Percentiles rank a stretch among this genome's conserved stretches.
phyloP scores from a whole-genome alignment of 495 filamentous ascomycete species.

The Aspergillus taichungensis region DNA sequence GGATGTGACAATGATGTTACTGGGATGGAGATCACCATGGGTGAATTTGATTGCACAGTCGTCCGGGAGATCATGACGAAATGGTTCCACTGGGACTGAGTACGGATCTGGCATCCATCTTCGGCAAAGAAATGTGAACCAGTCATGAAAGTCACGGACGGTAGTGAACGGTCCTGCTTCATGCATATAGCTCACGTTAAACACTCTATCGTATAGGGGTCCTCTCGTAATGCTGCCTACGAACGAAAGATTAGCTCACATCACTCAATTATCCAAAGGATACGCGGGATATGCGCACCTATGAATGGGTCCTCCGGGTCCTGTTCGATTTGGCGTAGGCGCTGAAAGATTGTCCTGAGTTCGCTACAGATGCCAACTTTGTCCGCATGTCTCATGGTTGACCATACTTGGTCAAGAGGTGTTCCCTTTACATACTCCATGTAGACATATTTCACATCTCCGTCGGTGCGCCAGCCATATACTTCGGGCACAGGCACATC shows the following conservation, averaged over 20 bases:
- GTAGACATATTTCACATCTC: slow-evolving; percentile 16
- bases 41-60: slow-evolving; percentile 36
- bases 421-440: slow-evolving; percentile 18
- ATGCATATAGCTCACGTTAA: slow-evolving; percentile 13
- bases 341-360: slow-evolving; percentile 15
- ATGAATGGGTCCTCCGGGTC: slow-evolving; percentile 12
- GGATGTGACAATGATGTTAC: slow-evolving; percentile 35
- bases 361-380: slow-evolving; percentile 17
- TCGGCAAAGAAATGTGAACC: slow-evolving; percentile 21
- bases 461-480: slow-evolving; percentile 19
- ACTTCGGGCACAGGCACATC: slow-evolving; percentile 19
- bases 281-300: slow-evolving; percentile 8
- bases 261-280: slow-evolving; percentile 1
- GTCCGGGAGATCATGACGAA: slow-evolving; percentile 17
- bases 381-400: slow-evolving; percentile 12
- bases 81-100: slow-evolving; percentile 21
- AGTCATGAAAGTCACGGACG: slow-evolving; percentile 19
- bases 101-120: slow-evolving; percentile 20
- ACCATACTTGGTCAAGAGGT: slow-evolving; percentile 20
- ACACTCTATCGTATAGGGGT: slow-evolving; percentile 19
- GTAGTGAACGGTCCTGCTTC: slow-evolving; percentile 23
- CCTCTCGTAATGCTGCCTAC: slow-evolving; percentile 13
- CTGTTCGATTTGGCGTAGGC: slow-evolving; percentile 23
- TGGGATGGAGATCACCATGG: slow-evolving; percentile 36
- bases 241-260: slow-evolving; percentile 3